Conservation (phyloP, 2,329 filamentous ascomycete species). For the Botrytis galanthina region DNA sequence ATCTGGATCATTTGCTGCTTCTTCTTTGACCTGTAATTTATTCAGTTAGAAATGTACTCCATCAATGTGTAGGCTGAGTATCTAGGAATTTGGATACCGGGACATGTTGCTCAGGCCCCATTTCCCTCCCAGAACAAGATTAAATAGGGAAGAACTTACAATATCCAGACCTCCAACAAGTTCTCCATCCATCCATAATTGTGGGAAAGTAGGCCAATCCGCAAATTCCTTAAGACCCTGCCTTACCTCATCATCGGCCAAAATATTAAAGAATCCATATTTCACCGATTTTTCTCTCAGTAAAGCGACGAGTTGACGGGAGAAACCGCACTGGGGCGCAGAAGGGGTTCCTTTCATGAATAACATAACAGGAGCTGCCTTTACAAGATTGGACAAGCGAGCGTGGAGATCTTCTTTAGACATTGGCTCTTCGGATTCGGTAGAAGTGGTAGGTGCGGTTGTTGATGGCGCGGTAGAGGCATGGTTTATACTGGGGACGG, state of each 20-base stretch:
- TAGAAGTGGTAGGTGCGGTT: conserved; percentile 31
- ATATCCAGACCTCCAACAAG: conserved; percentile 93
- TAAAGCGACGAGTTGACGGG: conserved; percentile 79
- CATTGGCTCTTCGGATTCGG: conserved; percentile 46
- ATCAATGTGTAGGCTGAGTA: neutral
- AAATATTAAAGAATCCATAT: conserved; percentile 98
- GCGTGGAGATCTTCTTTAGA: conserved; percentile 84
- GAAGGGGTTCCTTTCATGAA: conserved; percentile 98
- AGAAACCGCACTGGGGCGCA: conserved; percentile 88
- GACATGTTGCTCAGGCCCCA: neutral
- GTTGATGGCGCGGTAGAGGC: conserved; percentile 24
- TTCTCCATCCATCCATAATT: conserved; percentile 88
- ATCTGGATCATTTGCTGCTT: conserved; percentile 76
- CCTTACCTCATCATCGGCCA: conserved; percentile 94
- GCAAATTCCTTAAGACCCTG: conserved; percentile 95
- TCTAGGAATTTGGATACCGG: neutral
- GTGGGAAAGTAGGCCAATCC: conserved; percentile 98
- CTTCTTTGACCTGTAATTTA: conserved; percentile 76
- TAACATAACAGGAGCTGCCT: conserved; percentile 94
- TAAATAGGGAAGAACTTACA: conserved; percentile 54
- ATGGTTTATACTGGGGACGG: conserved; percentile 37
- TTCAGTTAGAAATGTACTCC: conserved; percentile 17
- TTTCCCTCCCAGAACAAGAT: neutral
- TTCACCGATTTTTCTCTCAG: conserved; percentile 87
- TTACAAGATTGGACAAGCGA: conserved; percentile 79